phyloP scores from a whole-genome alignment of 1,284 basidiomycete species.

The Cryptococcus sp. region DNA sequence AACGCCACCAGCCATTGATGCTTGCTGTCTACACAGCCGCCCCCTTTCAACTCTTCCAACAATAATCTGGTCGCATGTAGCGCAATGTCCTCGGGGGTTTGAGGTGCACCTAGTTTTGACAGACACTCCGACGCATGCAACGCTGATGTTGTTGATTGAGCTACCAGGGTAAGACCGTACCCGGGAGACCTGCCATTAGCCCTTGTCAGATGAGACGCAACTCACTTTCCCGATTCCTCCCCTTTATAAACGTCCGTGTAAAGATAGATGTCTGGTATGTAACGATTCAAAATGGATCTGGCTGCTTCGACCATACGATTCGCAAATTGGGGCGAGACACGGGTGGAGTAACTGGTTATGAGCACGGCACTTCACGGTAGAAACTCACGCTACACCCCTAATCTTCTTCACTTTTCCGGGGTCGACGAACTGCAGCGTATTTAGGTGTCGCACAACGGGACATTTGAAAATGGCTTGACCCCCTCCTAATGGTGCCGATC shows the following conservation, averaged over 20 bases:
- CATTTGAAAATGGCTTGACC: conserved; percentile 93
- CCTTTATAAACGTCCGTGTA: conserved; percentile 99
- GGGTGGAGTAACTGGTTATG: conserved; percentile 77
- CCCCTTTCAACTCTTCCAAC: conserved; percentile 72
- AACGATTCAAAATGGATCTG: conserved; percentile 87
- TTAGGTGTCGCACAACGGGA: conserved; percentile 83
- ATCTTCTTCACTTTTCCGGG: conserved; percentile 90
- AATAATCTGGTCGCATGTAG: conserved; percentile 74
- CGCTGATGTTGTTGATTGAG: conserved; percentile 88
- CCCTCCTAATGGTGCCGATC: conserved; percentile 86
- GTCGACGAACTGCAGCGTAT: conserved; percentile 88
- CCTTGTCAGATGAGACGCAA: conserved; percentile 9
- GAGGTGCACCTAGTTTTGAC: conserved; percentile 55
- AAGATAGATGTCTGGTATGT: conserved; percentile 96
- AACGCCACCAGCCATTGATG: conserved; percentile 87
- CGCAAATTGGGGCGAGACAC: conserved; percentile 95
- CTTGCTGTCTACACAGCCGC: conserved; percentile 87
- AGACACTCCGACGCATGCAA: conserved; percentile 85
- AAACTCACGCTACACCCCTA: conserved; percentile 84
- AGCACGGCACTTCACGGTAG: neutral
- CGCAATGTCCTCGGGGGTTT: conserved; percentile 89
- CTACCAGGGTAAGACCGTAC: conserved; percentile 85
- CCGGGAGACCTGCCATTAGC: conserved; percentile 75
- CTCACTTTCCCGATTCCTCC: conserved; percentile 91
- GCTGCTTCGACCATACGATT: conserved; percentile 96